Percentiles rank a stretch among this genome's conserved stretches.
phyloP scores from a whole-genome alignment of 441 rosid species.

The Eutrema salsugineum region DNA sequence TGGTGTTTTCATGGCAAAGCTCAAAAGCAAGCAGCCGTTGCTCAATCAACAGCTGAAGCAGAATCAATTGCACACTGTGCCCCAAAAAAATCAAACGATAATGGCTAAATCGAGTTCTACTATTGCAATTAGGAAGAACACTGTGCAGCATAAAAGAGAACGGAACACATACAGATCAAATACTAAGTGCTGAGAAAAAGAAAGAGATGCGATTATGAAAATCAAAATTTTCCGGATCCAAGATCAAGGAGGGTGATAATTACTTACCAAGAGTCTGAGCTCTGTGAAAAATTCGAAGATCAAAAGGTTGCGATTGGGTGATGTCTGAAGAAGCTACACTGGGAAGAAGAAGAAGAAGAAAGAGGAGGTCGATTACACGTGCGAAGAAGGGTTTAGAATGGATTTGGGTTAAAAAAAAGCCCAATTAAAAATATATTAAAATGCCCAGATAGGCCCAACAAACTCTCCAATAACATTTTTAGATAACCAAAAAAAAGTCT shows the following conservation, averaged over 20 bases:
- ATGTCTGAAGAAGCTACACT: background rate
- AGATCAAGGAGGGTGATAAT: background rate
- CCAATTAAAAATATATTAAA: background rate
- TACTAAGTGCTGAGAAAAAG: background rate
- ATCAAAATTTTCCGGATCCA: background rate
- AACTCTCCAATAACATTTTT: background rate
- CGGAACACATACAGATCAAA: background rate
- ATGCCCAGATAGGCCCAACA: background rate
- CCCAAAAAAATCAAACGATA: background rate
- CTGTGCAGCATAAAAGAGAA: background rate
- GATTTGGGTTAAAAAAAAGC: background rate
- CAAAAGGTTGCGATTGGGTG: background rate
- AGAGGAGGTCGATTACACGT: background rate
- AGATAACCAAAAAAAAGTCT: constrained; percentile 11
- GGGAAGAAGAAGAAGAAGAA: background rate
- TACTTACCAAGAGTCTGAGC: background rate
- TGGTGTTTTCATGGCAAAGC: background rate
- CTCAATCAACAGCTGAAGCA: background rate
- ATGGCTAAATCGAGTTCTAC: background rate
- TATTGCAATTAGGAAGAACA: background rate
- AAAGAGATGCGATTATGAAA: background rate
- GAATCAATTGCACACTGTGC: background rate
- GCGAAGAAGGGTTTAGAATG: constrained; percentile 19
- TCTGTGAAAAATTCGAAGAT: constrained; percentile 5
- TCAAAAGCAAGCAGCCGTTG: background rate